A percentile compares a stretch with the other conserved stretches of the same genome.
These are phyloP conservation scores for Chiua virens DNA, from an alignment of 768 basidiomycete species.

Conservation along the genomic window DNA sequence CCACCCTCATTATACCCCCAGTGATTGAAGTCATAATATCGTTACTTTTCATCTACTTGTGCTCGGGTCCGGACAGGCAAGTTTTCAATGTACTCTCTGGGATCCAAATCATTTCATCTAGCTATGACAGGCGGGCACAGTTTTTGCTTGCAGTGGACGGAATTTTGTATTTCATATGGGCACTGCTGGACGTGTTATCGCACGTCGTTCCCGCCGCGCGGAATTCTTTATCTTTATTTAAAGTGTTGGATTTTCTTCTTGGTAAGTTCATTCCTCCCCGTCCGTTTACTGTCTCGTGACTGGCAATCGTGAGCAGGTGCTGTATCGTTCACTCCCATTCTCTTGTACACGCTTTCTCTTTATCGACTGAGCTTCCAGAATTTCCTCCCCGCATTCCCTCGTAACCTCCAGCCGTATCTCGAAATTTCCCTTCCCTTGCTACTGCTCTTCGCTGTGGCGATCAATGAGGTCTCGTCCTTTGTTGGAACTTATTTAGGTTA, in stretches of 20 bases:
- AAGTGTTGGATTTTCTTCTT: conserved; percentile 54
- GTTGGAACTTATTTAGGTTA: conserved; percentile 56
- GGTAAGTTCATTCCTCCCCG: conserved; percentile 49
- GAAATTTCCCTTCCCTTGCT: conserved; percentile 48
- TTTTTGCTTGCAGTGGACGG: conserved; percentile 63
- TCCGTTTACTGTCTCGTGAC: background rate
- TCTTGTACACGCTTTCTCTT: conserved; percentile 63
- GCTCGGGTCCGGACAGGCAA: conserved; percentile 50
- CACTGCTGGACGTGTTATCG: conserved; percentile 60
- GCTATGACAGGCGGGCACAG: conserved; percentile 43
- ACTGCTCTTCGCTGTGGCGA: conserved; percentile 53
- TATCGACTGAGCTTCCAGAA: conserved; percentile 54
- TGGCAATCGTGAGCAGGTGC: conserved; percentile 34
- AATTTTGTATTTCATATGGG: conserved; percentile 57
- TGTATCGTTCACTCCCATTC: conserved; percentile 62
- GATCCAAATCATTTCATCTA: conserved; percentile 1
- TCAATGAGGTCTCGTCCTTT: conserved; percentile 67
- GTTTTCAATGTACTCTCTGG: conserved; percentile 20
- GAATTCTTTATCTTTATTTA: conserved; percentile 46
- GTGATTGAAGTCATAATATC: conserved; percentile 63
- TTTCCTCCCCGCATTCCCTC: conserved; percentile 54
- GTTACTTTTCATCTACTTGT: conserved; percentile 48
- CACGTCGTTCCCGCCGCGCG: conserved; percentile 54
- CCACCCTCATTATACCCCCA: conserved; percentile 59
- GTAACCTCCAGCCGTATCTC: conserved; percentile 43